These are phyloP conservation scores for Epithemia pelagica DNA, from an alignment of 108 stramenopile species.

Conservation along the genomic window DNA sequence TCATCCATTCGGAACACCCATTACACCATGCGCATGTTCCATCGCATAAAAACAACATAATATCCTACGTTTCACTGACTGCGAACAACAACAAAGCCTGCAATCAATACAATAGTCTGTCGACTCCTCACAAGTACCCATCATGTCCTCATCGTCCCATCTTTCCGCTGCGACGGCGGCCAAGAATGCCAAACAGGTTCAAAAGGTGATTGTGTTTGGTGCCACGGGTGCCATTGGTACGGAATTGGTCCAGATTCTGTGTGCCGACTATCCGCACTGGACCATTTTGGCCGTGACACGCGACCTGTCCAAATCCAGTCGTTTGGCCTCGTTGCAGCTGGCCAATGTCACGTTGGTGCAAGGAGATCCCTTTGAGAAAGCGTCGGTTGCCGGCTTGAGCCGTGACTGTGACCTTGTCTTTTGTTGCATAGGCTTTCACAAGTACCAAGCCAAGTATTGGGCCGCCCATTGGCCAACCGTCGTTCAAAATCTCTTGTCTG, in stretches of 20 bases:
- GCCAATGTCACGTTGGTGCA: constrained; percentile 14
- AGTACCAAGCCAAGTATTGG: constrained; percentile 29
- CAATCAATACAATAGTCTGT: too few relatives aligned
- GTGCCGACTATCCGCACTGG: constrained; percentile 20
- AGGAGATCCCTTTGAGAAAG: constrained; percentile 18
- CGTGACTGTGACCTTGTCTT: constrained; percentile 17
- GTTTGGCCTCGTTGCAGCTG: background rate
- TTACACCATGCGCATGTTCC: too few relatives aligned
- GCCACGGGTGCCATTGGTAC: constrained; percentile 24
- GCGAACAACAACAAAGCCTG: too few relatives aligned
- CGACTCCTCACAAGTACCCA: too few relatives aligned
- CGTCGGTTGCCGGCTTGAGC: constrained; percentile 2
- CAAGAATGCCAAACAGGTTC: too few relatives aligned
- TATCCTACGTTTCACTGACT: too few relatives aligned
- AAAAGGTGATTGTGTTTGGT: constrained; percentile 23
- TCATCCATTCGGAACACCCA: too few relatives aligned
- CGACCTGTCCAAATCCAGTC: background rate
- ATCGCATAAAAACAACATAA: too few relatives aligned
- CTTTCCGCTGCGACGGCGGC: too few relatives aligned
- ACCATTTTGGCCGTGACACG: constrained; percentile 23
- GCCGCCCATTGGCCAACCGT: constrained; percentile 24
- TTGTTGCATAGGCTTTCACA: constrained; percentile 23
- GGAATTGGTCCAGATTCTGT: constrained; percentile 11
- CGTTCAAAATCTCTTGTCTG: constrained; percentile 24
- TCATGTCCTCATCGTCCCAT: too few relatives aligned